A percentile compares a stretch with the other conserved stretches of the same genome.
These are phyloP conservation scores for Trypanosoma congolense DNA, from an alignment of 208 protist genomes.

Conservation along the genomic window DNA sequence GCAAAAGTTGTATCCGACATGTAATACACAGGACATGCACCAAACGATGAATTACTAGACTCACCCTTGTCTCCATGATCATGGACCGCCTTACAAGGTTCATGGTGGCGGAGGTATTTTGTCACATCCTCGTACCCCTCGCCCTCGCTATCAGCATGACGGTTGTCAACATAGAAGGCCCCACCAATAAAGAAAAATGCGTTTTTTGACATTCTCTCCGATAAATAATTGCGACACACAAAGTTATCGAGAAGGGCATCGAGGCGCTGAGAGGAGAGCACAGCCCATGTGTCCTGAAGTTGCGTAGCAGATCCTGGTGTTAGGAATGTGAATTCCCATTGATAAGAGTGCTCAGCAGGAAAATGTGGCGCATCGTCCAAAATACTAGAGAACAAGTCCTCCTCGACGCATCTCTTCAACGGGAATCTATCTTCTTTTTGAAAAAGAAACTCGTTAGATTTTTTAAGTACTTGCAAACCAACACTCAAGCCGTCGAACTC, in stretches of 20 bases:
- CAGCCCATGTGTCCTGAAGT: constrained; percentile 54
- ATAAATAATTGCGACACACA: constrained; percentile 33
- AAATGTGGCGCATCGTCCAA: constrained; percentile 54
- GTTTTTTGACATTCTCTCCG: constrained; percentile 33
- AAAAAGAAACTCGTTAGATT: background rate
- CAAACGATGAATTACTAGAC: constrained; percentile 36
- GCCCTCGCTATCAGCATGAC: constrained; percentile 34
- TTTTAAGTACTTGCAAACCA: constrained; percentile 8
- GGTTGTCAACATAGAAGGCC: constrained; percentile 81
- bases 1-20: constrained; percentile 57
- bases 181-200: constrained; percentile 79
- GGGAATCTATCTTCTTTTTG: background rate
- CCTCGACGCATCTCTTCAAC: constrained; percentile 5
- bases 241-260: constrained; percentile 69
- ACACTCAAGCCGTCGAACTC: constrained; percentile 28
- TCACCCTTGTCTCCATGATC: background rate
- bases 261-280: constrained; percentile 70
- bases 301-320: constrained; percentile 21
- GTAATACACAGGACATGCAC: constrained; percentile 54
- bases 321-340: constrained; percentile 68
- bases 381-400: constrained; percentile 8
- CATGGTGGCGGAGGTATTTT: constrained; percentile 34
- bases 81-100: constrained; percentile 19
- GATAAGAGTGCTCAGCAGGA: constrained; percentile 62
- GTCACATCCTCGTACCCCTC: constrained; percentile 53